Conservation (phyloP, 306 rosid genomes). For the Corylus americana region DNA sequence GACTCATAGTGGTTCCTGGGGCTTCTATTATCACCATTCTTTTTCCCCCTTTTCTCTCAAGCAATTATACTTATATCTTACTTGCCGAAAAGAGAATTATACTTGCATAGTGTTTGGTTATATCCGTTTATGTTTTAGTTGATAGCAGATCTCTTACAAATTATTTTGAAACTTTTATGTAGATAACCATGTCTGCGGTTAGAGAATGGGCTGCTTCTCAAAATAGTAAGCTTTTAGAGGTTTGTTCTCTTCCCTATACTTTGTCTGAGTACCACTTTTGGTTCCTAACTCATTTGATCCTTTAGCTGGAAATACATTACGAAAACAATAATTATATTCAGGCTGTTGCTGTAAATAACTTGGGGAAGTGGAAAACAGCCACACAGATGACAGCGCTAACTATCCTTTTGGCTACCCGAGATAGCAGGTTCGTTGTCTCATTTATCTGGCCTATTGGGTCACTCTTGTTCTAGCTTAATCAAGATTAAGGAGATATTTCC, state of each 20-base stretch:
- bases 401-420: constrained; percentile 86
- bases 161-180: constrained; percentile 29
- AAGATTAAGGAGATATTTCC: constrained; percentile 5
- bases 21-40: not conserved
- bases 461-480: constrained; percentile 14
- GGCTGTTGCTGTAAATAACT: constrained; percentile 99
- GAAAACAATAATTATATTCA: constrained; percentile 26
- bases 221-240: constrained; percentile 87
- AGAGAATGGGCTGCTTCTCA: constrained; percentile 99
- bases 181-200: constrained; percentile 99
- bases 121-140: constrained; percentile 18
- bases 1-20: not conserved
- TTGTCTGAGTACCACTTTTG: constrained; percentile 16
- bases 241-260: constrained; percentile 35
- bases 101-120: constrained; percentile 10
- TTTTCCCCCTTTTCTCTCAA: constrained; percentile 1
- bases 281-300: not conserved
- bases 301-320: constrained; percentile 6
- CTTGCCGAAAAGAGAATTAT: not conserved
- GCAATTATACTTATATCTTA: constrained; percentile 7
- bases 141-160: constrained; percentile 22
- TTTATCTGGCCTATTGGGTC: constrained; percentile 10
- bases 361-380: constrained; percentile 99
- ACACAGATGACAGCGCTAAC: constrained; percentile 90
- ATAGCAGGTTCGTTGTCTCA: constrained; percentile 58